Evolutionary conservation across 257 asterid genomes (phyloP).

Genomic region (Coffea eugenioides): DNA sequence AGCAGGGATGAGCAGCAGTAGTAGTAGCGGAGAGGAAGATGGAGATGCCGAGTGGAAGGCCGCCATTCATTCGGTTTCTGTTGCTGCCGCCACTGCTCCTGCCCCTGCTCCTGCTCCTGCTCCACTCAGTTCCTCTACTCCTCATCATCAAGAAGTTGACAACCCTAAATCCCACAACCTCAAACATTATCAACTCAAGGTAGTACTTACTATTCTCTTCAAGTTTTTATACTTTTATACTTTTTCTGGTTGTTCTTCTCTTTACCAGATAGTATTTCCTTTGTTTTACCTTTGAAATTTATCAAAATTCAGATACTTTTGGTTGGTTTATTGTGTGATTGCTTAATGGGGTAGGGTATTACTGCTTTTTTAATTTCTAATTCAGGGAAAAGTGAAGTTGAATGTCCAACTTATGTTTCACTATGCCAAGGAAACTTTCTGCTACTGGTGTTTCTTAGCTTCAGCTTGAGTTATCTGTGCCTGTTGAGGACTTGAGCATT

Average conservation of each 20-base stretch:
- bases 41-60: conserved; percentile 84
- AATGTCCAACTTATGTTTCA: background rate
- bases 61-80: conserved; percentile 58
- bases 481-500: background rate
- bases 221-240: background rate
- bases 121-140: conserved; percentile 7
- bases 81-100: conserved; percentile 22
- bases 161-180: conserved; percentile 39
- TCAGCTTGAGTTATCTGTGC: background rate
- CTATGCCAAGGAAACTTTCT: background rate
- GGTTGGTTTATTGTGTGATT: too few relatives aligned
- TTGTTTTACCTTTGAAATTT: background rate
- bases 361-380: background rate
- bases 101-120: conserved; percentile 27
- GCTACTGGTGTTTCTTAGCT: background rate
- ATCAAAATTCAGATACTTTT: too few relatives aligned
- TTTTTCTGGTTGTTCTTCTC: too few relatives aligned
- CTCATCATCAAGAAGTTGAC: conserved; percentile 14
- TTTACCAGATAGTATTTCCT: background rate
- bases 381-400: background rate
- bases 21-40: conserved; percentile 81
- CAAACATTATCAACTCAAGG: conserved; percentile 79
- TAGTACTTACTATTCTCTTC: conserved; percentile 9
- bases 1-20: conserved; percentile 5
- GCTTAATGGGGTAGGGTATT: too few relatives aligned